Base-by-base conservation (phyloP, 2,329 filamentous ascomycete species). In the Acarospora socialis region DNA sequence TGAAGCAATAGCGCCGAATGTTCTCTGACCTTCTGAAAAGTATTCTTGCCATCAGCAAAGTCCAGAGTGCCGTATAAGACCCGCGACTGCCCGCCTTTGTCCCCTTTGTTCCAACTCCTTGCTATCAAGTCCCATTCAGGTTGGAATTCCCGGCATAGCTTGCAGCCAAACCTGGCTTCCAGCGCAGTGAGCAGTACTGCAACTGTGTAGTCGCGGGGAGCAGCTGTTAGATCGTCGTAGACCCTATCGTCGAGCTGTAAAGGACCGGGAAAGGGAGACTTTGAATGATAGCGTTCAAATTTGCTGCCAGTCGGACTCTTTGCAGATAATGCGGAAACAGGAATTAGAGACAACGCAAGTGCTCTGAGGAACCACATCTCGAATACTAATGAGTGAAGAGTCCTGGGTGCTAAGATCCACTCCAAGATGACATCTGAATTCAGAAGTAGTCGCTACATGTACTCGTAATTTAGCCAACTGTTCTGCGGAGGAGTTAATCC, bases 91-190 rank as follows among this genome's bases (percentile, higher is more conserved):
- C 66, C 77, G 37, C 71, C 63, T 61, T 78, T 82, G 56, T 92
- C 81, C 5, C 81, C 84, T 54, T 80, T 83, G 40, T 67, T 66
- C 90, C 90, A 98, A 58, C 81, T 90, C 56, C 74, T 81, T 33
- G 72, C 73, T 33, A 98, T 60, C 33, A 95, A 57, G 34, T 92
- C 81, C 80, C 84, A 98, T 59, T 98, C 90, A 2, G 86, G 79
- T 54, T 93, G 81, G 55, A 98, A 93, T 32, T 92, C 82, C 32
- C 74, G 70, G 56, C 90, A 98, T 29, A 95, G 65, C 43, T 75
- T 65, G 54, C 90, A 98, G 38, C 80, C 81, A 52, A 81, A 94
- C 36, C 82, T 73, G 19, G 74, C 50, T 43, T 93, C 86, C 48
- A 86, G 60, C 21, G 90, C 90, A 1, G 90, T 98, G 43, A 98